Conservation (phyloP, 2,329 filamentous ascomycete genomes). For the Tolypocladium capitatum region DNA sequence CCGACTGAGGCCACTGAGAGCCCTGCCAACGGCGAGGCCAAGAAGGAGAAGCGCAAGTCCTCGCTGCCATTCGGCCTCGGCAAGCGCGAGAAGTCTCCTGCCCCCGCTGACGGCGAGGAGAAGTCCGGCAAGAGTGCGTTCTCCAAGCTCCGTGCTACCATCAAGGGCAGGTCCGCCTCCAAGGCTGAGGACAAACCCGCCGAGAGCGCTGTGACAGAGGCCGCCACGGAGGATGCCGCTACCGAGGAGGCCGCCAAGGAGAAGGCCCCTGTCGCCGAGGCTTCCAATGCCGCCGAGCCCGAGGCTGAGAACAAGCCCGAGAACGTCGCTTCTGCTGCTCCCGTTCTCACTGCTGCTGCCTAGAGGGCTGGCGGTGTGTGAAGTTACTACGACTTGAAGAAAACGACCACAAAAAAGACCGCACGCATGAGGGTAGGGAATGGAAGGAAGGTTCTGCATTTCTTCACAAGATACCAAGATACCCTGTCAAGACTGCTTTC, state of each 20-base stretch:
- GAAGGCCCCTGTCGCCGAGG: conserved; percentile 15
- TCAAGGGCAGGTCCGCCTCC: conserved; percentile 32
- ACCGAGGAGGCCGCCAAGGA: conserved; percentile 17
- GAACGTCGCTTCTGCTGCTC: conserved; percentile 26
- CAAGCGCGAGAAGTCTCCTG: conserved; percentile 56
- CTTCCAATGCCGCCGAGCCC: conserved; percentile 12
- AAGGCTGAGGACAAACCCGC: conserved; percentile 29
- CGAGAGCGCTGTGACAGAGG: conserved; percentile 21
- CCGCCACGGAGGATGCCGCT: conserved; percentile 19
- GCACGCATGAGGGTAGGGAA: conserved; percentile 29
- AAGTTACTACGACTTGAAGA: conserved; percentile 11
- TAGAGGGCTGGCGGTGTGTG: conserved; percentile 22
- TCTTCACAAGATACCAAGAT: conserved; percentile 37
- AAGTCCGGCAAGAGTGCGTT: conserved; percentile 33
- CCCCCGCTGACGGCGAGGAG: conserved; percentile 49
- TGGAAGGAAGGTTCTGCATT: conserved; percentile 40
- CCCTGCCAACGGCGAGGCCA: conserved; percentile 37
- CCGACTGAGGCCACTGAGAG: conserved; percentile 34
- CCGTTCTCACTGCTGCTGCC: conserved; percentile 37
- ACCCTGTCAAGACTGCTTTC: conserved; percentile 40
- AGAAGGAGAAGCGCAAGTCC: conserved; percentile 72
- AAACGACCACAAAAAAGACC: conserved; percentile 11
- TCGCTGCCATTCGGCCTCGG: conserved; percentile 62
- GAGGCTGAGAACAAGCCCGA: conserved; percentile 29
- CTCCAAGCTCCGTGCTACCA: conserved; percentile 47